Percentiles rank a stretch among this genome's conserved stretches.
Conservation (phyloP, 192 early-diverging fungal genomes). For the Coemansia sp. region DNA sequence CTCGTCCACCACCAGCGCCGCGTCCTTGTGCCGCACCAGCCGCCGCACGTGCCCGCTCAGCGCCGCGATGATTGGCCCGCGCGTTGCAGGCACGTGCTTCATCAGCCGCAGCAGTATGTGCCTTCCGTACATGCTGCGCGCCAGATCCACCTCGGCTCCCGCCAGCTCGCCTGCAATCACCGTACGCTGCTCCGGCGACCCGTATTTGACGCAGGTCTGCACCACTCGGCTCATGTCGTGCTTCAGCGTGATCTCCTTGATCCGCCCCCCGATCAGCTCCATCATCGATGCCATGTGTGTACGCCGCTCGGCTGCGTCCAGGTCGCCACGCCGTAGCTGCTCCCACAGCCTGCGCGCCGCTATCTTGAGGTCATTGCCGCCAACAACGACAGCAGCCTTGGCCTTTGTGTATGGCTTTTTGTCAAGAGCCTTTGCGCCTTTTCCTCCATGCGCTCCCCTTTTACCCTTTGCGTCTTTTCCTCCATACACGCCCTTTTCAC, state of each 20-base stretch:
- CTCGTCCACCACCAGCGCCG: slow-evolving; percentile 80
- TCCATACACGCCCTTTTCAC: too few species aligned
- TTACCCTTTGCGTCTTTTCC: too few species aligned
- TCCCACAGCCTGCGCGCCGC: slow-evolving; percentile 85
- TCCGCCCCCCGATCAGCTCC: slow-evolving; percentile 72
- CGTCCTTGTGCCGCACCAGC: slow-evolving; percentile 85
- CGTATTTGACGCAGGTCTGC: slow-evolving; percentile 90
- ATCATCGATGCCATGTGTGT: slow-evolving; percentile 77
- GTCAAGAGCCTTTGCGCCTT: background rate
- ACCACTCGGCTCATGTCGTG: slow-evolving; percentile 93
- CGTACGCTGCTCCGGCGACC: slow-evolving; percentile 69
- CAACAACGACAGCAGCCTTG: too few species aligned
- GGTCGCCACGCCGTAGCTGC: slow-evolving; percentile 67
- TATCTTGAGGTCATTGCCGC: slow-evolving; percentile 65
- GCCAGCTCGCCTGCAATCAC: slow-evolving; percentile 77
- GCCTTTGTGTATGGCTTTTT: slow-evolving; percentile 3
- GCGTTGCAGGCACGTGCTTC: slow-evolving; percentile 72
- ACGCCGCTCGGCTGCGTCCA: slow-evolving; percentile 61
- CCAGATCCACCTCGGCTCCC: slow-evolving; percentile 70
- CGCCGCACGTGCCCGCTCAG: slow-evolving; percentile 80
- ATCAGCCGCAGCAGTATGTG: slow-evolving; percentile 86
- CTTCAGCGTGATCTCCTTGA: slow-evolving; percentile 88
- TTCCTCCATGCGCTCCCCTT: background rate
- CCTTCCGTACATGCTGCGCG: slow-evolving; percentile 79
- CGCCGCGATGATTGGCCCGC: slow-evolving; percentile 70